Percentiles rank a stretch among this genome's conserved stretches.
Evolutionary conservation across 495 filamentous ascomycete genomes (phyloP).

Genomic region (Lophium mytilinum): DNA sequence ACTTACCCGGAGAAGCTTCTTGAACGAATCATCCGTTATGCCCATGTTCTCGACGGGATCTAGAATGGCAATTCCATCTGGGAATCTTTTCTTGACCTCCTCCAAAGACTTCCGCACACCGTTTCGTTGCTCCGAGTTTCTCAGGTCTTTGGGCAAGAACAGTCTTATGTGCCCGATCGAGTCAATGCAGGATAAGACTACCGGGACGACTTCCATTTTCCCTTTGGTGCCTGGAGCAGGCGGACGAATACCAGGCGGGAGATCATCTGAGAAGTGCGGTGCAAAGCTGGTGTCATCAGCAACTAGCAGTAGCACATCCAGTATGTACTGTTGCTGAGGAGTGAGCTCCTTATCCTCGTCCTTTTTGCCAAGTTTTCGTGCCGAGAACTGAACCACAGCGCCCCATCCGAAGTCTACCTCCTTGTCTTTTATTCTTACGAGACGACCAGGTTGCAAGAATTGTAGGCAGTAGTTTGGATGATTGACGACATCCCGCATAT

Average conservation of each 20-base stretch:
- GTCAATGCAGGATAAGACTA: constrained; percentile 74
- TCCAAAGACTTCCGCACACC: constrained; percentile 57
- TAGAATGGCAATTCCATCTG: constrained; percentile 79
- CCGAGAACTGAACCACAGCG: constrained; percentile 61
- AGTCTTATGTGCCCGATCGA: constrained; percentile 69
- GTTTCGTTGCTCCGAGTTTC: constrained; percentile 52
- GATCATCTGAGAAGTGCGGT: constrained; percentile 50
- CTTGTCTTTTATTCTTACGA: constrained; percentile 73
- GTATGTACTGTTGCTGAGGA: constrained; percentile 64
- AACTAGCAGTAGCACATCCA: constrained; percentile 75
- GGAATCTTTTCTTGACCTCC: constrained; percentile 76
- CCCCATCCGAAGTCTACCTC: constrained; percentile 90
- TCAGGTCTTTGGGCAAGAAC: constrained; percentile 68
- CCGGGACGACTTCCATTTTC: constrained; percentile 77
- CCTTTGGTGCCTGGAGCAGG: constrained; percentile 55
- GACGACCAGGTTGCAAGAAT: constrained; percentile 71
- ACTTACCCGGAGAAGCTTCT: constrained; percentile 71
- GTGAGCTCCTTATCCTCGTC: constrained; percentile 42
- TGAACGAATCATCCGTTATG: constrained; percentile 86
- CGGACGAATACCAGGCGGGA: constrained; percentile 57
- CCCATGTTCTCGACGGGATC: constrained; percentile 94
- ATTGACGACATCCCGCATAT: constrained; percentile 80
- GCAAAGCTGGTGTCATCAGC: constrained; percentile 48
- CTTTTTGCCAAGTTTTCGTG: constrained; percentile 51
- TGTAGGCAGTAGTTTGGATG: constrained; percentile 76